Percentiles rank a stretch among this genome's conserved stretches.
phyloP scores from a whole-genome alignment of 1,139 yeast genomes.

The Wickerhamiella pararugosa region DNA sequence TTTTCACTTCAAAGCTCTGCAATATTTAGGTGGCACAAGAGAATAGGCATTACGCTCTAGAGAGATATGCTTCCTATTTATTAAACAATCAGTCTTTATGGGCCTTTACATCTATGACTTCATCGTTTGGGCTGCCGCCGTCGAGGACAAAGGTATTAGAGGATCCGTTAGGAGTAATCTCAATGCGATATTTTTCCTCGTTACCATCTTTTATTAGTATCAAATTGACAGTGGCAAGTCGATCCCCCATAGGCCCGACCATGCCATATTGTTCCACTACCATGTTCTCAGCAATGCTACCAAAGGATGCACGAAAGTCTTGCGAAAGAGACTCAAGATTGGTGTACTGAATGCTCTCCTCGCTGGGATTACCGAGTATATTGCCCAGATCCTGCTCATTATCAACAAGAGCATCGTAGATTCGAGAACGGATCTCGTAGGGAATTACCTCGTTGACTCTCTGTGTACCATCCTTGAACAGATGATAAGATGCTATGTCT shows the following conservation, averaged over 20 bases:
- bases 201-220: background rate
- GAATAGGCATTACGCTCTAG: too few relatives aligned
- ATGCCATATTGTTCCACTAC: constrained; percentile 3
- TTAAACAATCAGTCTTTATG: too few relatives aligned
- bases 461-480: background rate
- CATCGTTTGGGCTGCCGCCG: background rate
- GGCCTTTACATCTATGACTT: background rate
- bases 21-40: too few relatives aligned
- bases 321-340: constrained; percentile 4
- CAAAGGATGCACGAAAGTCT: constrained; percentile 1
- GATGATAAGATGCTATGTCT: constrained; percentile 3
- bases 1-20: too few relatives aligned
- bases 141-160: constrained; percentile 1
- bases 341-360: background rate
- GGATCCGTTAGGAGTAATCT: constrained; percentile 1
- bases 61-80: too few relatives aligned
- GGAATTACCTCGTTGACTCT: background rate
- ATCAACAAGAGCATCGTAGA: constrained; percentile 3
- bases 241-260: background rate
- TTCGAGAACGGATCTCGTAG: constrained; percentile 2
- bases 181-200: constrained; percentile 1
- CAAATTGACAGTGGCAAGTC: constrained; percentile 5
- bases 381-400: constrained; percentile 5
- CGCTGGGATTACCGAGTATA: background rate
- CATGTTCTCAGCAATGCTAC: background rate